phyloP scores from a whole-genome alignment of 192 early-diverging fungal species.

The Mortierella antarctica region DNA sequence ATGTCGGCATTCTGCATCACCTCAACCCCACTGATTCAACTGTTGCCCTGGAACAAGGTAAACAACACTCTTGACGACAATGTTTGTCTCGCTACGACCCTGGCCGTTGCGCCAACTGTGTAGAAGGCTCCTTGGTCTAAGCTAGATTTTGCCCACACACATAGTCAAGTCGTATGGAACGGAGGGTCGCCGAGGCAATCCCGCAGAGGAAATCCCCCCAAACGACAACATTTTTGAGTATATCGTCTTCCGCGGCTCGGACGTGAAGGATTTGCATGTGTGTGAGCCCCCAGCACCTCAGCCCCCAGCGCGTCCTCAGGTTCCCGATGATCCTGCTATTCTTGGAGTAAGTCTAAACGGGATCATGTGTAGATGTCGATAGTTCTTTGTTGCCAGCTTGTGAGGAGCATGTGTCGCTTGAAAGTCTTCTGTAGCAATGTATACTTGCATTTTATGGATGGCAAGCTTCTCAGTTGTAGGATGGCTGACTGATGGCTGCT shows the following conservation, averaged over 20 bases:
- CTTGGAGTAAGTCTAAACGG: constrained; percentile 58
- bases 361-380: background rate
- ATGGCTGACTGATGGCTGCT: too few species aligned
- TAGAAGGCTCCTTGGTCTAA: constrained; percentile 4
- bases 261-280: constrained; percentile 87
- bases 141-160: background rate
- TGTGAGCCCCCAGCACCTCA: constrained; percentile 68
- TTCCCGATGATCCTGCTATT: constrained; percentile 90
- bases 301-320: constrained; percentile 64
- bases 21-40: constrained; percentile 89
- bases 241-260: constrained; percentile 94
- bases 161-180: constrained; percentile 94
- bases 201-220: constrained; percentile 86
- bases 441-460: background rate
- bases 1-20: constrained; percentile 87
- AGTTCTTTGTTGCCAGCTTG: background rate
- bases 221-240: constrained; percentile 88
- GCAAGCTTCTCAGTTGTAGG: too few species aligned
- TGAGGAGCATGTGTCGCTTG: background rate
- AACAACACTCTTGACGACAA: background rate
- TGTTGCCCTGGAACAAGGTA: constrained; percentile 91
- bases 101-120: background rate
- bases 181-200: constrained; percentile 86
- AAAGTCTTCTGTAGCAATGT: background rate
- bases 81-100: background rate